phyloP scores from a whole-genome alignment of 2,329 filamentous ascomycete genomes.

The Apiospora hydei region DNA sequence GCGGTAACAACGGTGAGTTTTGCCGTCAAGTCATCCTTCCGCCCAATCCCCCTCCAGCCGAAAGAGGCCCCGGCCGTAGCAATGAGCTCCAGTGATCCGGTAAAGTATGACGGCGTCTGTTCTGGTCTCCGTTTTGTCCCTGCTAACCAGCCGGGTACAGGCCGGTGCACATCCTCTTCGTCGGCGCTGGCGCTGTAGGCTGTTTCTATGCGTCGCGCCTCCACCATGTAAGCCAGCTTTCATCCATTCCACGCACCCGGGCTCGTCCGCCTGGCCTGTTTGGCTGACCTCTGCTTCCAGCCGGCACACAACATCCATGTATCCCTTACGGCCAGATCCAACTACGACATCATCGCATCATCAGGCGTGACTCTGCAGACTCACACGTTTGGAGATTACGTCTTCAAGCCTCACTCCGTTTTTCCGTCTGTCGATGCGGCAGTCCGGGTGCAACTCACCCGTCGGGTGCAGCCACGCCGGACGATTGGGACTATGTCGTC shows the following conservation, averaged over 20 bases:
- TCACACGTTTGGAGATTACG: slow-evolving; percentile 71
- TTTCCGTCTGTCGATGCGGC: slow-evolving; percentile 69
- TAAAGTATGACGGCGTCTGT: slow-evolving; percentile 2
- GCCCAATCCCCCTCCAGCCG: neutral
- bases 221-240: slow-evolving; percentile 56
- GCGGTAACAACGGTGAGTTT: neutral
- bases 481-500: slow-evolving; percentile 69
- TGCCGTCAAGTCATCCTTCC: neutral
- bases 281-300: slow-evolving; percentile 38
- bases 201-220: slow-evolving; percentile 76
- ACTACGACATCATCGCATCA: slow-evolving; percentile 69
- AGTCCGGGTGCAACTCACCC: slow-evolving; percentile 36
- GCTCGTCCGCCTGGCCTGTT: neutral
- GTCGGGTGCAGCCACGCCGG: neutral
- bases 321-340: slow-evolving; percentile 77
- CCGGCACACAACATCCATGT: slow-evolving; percentile 61
- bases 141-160: slow-evolving; percentile 36
- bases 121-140: neutral
- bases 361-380: slow-evolving; percentile 71
- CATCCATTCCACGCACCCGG: slow-evolving; percentile 10
- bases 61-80: neutral
- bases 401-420: slow-evolving; percentile 66
- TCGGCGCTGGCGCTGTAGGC: slow-evolving; percentile 75
- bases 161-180: slow-evolving; percentile 67
- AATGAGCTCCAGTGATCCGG: slow-evolving; percentile 4